A percentile compares a stretch with the other conserved stretches of the same genome.
Evolutionary conservation across 306 rosid species (phyloP).

Genomic region (Corylus americana): DNA sequence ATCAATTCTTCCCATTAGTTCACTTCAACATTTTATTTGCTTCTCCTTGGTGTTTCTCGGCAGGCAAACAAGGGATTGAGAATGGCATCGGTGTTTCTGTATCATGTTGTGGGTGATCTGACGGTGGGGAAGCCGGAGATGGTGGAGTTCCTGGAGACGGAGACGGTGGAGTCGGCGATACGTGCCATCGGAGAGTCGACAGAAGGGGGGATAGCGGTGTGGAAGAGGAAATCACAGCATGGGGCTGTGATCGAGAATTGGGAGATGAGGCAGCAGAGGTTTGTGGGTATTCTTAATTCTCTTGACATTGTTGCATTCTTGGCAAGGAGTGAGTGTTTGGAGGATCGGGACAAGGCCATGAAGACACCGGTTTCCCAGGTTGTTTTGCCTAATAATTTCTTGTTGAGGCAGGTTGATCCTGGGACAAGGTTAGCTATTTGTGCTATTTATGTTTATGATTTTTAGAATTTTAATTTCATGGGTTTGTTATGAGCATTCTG

Average conservation of each 20-base stretch:
- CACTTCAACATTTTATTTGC: background rate
- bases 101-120: conserved; percentile 95
- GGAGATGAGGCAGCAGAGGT: conserved; percentile 87
- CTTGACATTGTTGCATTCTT: conserved; percentile 88
- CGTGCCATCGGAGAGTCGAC: conserved; percentile 79
- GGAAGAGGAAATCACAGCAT: conserved; percentile 66
- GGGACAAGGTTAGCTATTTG: conserved; percentile 51
- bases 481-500: background rate
- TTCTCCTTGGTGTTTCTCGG: background rate
- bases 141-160: conserved; percentile 78
- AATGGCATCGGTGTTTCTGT: conserved; percentile 94
- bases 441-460: background rate
- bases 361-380: conserved; percentile 74
- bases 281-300: conserved; percentile 85
- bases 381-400: conserved; percentile 52
- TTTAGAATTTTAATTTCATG: background rate
- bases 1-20: background rate
- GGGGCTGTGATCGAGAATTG: conserved; percentile 57
- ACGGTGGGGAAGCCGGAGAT: conserved; percentile 98
- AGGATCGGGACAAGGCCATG: conserved; percentile 83
- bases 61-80: conserved; percentile 12
- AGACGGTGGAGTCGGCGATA: conserved; percentile 80
- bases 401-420: conserved; percentile 89
- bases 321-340: conserved; percentile 61
- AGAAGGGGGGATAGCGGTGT: conserved; percentile 78